These are phyloP conservation scores for Chrysanthemum makinoi DNA, from an alignment of 129 eudicot species.

Conservation along the genomic window DNA sequence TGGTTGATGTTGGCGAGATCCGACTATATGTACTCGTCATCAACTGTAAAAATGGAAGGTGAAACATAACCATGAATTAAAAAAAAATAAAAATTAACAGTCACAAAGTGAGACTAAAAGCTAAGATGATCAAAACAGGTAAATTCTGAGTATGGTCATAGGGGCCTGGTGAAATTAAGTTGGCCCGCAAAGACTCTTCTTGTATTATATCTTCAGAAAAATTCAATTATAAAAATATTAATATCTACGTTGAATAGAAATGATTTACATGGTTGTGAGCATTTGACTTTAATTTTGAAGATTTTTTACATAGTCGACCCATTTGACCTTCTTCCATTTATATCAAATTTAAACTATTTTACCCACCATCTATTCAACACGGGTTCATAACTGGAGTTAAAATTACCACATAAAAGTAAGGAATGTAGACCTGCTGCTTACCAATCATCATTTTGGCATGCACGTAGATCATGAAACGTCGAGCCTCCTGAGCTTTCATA, in stretches of 20 bases:
- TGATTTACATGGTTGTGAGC: neutral
- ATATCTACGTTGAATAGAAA: too few species aligned
- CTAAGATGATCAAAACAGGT: neutral
- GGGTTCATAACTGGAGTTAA: neutral
- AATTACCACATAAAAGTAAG: neutral
- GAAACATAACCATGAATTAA: too few species aligned
- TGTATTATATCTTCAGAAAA: too few species aligned
- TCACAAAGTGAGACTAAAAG: neutral
- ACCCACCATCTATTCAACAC: neutral
- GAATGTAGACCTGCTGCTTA: constrained; percentile 16
- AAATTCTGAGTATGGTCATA: neutral
- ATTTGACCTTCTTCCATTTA: neutral
- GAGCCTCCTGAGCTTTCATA: constrained; percentile 65
- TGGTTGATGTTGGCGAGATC: constrained; percentile 91
- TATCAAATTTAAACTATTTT: neutral
- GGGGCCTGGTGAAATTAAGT: neutral
- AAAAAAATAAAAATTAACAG: neutral
- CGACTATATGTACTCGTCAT: constrained; percentile 73
- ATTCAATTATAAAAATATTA: too few species aligned
- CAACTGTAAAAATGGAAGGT: constrained; percentile 37
- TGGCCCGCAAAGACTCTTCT: too few species aligned
- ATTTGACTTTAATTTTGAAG: neutral
- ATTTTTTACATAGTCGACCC: neutral
- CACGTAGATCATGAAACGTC: constrained; percentile 79
- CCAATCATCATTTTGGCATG: constrained; percentile 93